Conservation (phyloP, 1,284 basidiomycete genomes). For the Neolentinus lepideus region DNA sequence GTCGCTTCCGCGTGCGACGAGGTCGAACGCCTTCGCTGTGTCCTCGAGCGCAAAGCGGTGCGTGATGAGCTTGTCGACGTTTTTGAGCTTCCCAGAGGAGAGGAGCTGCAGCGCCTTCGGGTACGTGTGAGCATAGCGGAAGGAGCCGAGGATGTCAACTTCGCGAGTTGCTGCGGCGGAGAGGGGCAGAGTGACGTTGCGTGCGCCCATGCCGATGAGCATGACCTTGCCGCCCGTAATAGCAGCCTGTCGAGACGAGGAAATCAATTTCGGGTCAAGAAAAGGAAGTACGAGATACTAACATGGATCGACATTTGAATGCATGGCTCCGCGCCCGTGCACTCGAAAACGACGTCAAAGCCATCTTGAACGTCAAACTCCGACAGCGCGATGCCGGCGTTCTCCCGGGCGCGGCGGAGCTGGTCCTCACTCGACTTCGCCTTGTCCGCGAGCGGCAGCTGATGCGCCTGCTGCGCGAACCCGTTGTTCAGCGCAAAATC, state of each 20-base stretch:
- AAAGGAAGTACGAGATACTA: slow-evolving; percentile 25
- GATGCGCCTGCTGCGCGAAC: slow-evolving; percentile 71
- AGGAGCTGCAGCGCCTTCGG: slow-evolving; percentile 78
- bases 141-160: slow-evolving; percentile 90
- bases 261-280: slow-evolving; percentile 12
- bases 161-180: slow-evolving; percentile 81
- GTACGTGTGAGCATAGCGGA: slow-evolving; percentile 88
- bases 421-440: slow-evolving; percentile 54
- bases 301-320: slow-evolving; percentile 86
- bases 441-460: slow-evolving; percentile 46
- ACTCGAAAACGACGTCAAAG: slow-evolving; percentile 91
- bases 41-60: slow-evolving; percentile 69
- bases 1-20: slow-evolving; percentile 70
- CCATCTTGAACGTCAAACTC: slow-evolving; percentile 64
- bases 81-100: slow-evolving; percentile 51
- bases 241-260: slow-evolving; percentile 51
- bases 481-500: slow-evolving; percentile 69
- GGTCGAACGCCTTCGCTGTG: slow-evolving; percentile 71
- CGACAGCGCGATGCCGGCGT: slow-evolving; percentile 43
- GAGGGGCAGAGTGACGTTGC: slow-evolving; percentile 78
- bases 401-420: slow-evolving; percentile 61
- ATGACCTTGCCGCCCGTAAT: slow-evolving; percentile 82
- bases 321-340: slow-evolving; percentile 88
- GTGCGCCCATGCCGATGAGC: slow-evolving; percentile 93
- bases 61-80: slow-evolving; percentile 74